Percentiles rank a stretch among this genome's conserved stretches.
Evolutionary conservation across 2,329 filamentous ascomycete species (phyloP).

Genomic region (Drechslera avenae): DNA sequence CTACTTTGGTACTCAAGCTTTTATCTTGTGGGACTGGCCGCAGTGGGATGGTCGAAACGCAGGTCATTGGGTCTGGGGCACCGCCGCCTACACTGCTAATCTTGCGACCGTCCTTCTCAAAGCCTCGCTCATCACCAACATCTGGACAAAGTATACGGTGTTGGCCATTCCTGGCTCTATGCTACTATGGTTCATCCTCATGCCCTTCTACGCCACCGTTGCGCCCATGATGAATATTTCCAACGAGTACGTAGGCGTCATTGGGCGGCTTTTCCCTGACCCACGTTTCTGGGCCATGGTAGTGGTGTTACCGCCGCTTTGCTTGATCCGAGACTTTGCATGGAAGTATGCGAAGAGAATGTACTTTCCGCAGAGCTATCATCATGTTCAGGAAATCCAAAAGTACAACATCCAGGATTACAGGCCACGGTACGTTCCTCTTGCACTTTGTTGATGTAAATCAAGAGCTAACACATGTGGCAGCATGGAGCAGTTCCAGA

Average conservation of each 20-base stretch:
- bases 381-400: constrained; percentile 99
- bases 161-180: constrained; percentile 94
- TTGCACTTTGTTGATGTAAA: background rate
- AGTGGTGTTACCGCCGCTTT: constrained; percentile 78
- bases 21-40: constrained; percentile 81
- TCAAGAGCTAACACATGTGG: constrained; percentile 1
- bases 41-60: constrained; percentile 79
- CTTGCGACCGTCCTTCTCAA: constrained; percentile 93
- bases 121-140: constrained; percentile 90
- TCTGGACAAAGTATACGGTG: constrained; percentile 98
- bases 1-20: constrained; percentile 81
- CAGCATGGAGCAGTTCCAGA: constrained; percentile 99
- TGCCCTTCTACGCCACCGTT: constrained; percentile 84
- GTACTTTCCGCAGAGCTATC: constrained; percentile 94
- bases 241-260: constrained; percentile 81
- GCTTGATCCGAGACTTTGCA: constrained; percentile 83
- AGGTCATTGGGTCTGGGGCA: constrained; percentile 98
- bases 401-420: constrained; percentile 99
- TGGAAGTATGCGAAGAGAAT: constrained; percentile 99
- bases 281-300: constrained; percentile 92
- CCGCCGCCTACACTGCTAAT: constrained; percentile 91
- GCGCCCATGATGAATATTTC: constrained; percentile 84
- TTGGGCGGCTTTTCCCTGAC: constrained; percentile 78
- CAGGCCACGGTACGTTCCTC: constrained; percentile 75
- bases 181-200: constrained; percentile 86